These are phyloP conservation scores for Leptosphaerulina australis DNA, from an alignment of 2,329 filamentous ascomycete species.

Conservation along the genomic window DNA sequence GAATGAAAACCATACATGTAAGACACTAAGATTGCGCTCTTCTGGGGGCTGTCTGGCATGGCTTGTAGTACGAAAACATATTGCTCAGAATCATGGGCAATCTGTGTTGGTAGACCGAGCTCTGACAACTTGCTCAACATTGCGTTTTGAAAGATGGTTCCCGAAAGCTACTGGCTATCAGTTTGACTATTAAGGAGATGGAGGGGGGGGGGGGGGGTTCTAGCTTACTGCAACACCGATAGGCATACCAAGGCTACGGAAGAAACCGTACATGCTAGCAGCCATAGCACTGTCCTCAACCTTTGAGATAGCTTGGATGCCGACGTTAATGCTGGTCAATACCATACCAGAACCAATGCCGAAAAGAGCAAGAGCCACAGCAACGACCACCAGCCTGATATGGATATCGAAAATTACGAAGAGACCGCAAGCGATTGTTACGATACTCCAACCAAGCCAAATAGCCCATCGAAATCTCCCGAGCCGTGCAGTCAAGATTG, in stretches of 20 bases:
- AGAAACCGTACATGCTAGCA: slow-evolving; percentile 48
- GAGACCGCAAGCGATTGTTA: slow-evolving; percentile 46
- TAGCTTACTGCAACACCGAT: slow-evolving; percentile 49
- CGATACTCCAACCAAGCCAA: slow-evolving; percentile 51
- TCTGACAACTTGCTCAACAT: slow-evolving; percentile 40
- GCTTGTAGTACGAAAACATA: slow-evolving; percentile 31
- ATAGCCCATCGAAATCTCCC: slow-evolving; percentile 51
- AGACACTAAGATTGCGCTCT: slow-evolving; percentile 27
- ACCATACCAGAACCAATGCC: slow-evolving; percentile 54
- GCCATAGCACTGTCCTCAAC: slow-evolving; percentile 44
- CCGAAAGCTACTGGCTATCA: slow-evolving; percentile 24
- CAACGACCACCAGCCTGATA: slow-evolving; percentile 46
- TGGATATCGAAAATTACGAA: slow-evolving; percentile 45
- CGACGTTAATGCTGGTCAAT: slow-evolving; percentile 49
- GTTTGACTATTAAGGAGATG: background rate
- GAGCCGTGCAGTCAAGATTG: slow-evolving; percentile 31
- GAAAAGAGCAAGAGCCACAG: slow-evolving; percentile 46
- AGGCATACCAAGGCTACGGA: slow-evolving; percentile 53
- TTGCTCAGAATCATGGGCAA: slow-evolving; percentile 40
- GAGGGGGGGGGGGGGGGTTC: background rate
- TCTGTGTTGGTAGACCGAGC: slow-evolving; percentile 25
- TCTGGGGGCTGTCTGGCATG: slow-evolving; percentile 26
- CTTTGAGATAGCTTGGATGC: slow-evolving; percentile 47
- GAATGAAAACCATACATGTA: slow-evolving; percentile 36
- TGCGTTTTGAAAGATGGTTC: slow-evolving; percentile 51